Evolutionary conservation across 495 filamentous ascomycete genomes (phyloP).

Genomic region (Bathelium albidoporum): DNA sequence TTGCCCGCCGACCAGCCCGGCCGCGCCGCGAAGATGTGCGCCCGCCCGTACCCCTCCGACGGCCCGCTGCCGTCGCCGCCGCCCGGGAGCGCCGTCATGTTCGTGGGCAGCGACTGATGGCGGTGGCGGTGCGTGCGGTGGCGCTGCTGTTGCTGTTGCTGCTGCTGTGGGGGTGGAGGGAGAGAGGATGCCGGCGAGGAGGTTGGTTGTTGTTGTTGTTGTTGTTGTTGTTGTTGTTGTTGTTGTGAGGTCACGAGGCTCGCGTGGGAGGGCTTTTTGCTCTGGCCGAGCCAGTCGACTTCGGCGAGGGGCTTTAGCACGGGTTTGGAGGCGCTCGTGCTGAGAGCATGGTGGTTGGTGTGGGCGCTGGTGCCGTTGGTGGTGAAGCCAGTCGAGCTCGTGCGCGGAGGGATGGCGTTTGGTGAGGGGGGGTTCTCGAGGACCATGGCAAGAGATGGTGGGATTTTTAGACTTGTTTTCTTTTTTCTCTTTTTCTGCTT

Average conservation of each 20-base stretch:
- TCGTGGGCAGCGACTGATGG: neutral
- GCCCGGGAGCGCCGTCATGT: conserved; percentile 16
- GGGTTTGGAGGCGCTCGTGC: conserved; percentile 38
- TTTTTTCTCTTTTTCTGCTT: neutral
- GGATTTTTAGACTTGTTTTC: neutral
- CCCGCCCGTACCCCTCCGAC: conserved; percentile 16
- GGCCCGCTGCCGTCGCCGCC: conserved; percentile 16
- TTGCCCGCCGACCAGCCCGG: conserved; percentile 30
- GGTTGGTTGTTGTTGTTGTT: conserved; percentile 15
- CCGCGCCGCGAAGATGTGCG: conserved; percentile 18
- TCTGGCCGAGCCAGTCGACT: conserved; percentile 43
- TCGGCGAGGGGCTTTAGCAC: conserved; percentile 47
- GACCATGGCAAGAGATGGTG: neutral
- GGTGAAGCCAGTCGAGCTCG: conserved; percentile 50
- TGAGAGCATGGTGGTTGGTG: conserved; percentile 24
- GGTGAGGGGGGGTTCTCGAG: conserved; percentile 34
- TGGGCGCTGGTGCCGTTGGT: conserved; percentile 23
- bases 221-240: neutral
- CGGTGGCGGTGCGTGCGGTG: neutral
- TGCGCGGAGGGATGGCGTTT: conserved; percentile 61
- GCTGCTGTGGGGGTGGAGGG: conserved; percentile 6
- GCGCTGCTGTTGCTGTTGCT: neutral
- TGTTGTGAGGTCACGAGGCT: conserved; percentile 2
- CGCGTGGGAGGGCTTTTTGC: conserved; percentile 19
- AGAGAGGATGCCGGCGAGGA: too few relatives aligned